Evolutionary conservation across 2,329 filamentous ascomycete species (phyloP), one percentile per base, ranked within the genome.

Genomic region (Aplosporella prunicola): DNA sequence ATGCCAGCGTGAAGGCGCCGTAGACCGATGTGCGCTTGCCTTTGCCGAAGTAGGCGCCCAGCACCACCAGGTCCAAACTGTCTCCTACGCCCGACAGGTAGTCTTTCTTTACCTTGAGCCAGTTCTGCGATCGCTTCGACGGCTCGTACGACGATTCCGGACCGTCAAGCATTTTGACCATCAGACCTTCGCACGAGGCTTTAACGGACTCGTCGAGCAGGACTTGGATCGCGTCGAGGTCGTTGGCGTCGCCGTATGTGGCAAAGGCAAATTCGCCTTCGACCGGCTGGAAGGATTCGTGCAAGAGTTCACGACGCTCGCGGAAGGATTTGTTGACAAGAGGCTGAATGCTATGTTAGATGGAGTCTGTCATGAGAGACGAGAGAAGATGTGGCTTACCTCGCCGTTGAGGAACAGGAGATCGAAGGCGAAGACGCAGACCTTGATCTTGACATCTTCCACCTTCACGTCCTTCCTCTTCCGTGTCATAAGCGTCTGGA

Each of bases 91-190:
- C 89, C 5, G 83, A 73, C 39, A 98, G 83, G 58, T 98, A 98
- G 56, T 98, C 91, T 56, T 98, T 98, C 62, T 98, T 98, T 62
- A 96, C 64, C 71, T 98, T 98, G 47, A 98, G 81, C 91, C 91
- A 98, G 56, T 98, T 98, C 42, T 91, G 83, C 62, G 85, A 93
- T 46, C 91, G 81, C 58, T 93, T 94, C 52, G 85, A 93, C 14
- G 91, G 91, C 62, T 96, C 89, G 56, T 98, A 98, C 50, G 84
- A 85, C 49, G 85, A 93, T 61, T 95, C 89, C 5, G 75, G 68
- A 1, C 89, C 91, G 57, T 96, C 89, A 42, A 98, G 66, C 91
- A 98, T 98, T 68, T 98, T 98, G 10, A 98, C 91, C 91, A 98
- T 98, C 36, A 98, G 69, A 9, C 91, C 91, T 66, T 98, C 91